Conservation (phyloP, 306 rosid species). For the Ceratonia siliqua region DNA sequence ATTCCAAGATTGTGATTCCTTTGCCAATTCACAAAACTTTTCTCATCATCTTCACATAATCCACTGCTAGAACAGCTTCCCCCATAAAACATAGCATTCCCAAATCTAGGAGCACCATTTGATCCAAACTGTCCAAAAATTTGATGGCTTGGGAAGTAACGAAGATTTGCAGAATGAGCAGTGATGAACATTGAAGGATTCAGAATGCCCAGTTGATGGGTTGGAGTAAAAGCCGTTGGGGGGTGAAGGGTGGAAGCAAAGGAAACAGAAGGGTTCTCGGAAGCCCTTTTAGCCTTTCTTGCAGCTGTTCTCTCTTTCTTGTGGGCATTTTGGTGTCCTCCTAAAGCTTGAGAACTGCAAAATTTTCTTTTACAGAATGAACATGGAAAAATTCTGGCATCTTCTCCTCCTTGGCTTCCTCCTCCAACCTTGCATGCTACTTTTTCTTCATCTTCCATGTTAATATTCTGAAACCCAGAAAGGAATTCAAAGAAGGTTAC, state of each 20-base stretch:
- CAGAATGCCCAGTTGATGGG: constrained; percentile 38
- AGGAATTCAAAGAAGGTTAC: not conserved
- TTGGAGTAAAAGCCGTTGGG: constrained; percentile 49
- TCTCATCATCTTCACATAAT: constrained; percentile 44
- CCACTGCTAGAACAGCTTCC: constrained; percentile 38
- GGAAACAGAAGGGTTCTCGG: constrained; percentile 30
- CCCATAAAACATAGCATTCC: constrained; percentile 40
- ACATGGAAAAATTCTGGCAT: constrained; percentile 67
- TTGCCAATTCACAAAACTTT: constrained; percentile 48
- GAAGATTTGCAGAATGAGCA: constrained; percentile 57
- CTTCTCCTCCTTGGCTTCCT: constrained; percentile 40
- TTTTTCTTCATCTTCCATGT: constrained; percentile 50
- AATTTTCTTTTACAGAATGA: constrained; percentile 77
- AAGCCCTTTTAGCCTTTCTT: constrained; percentile 58
- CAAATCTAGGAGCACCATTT: constrained; percentile 50
- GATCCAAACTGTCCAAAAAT: constrained; percentile 45
- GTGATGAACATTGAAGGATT: constrained; percentile 55
- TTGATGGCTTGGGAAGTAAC: constrained; percentile 43
- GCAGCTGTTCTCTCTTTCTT: constrained; percentile 82
- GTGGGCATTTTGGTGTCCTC: constrained; percentile 96
- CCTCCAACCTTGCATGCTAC: constrained; percentile 26
- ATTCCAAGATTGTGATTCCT: constrained; percentile 39
- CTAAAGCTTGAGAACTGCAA: constrained; percentile 82
- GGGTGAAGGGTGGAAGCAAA: constrained; percentile 32
- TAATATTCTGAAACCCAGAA: constrained; percentile 31